Evolutionary conservation across 257 asterid genomes (phyloP), one percentile per base, ranked within the genome.

Genomic region (Linderniella brevidens): DNA sequence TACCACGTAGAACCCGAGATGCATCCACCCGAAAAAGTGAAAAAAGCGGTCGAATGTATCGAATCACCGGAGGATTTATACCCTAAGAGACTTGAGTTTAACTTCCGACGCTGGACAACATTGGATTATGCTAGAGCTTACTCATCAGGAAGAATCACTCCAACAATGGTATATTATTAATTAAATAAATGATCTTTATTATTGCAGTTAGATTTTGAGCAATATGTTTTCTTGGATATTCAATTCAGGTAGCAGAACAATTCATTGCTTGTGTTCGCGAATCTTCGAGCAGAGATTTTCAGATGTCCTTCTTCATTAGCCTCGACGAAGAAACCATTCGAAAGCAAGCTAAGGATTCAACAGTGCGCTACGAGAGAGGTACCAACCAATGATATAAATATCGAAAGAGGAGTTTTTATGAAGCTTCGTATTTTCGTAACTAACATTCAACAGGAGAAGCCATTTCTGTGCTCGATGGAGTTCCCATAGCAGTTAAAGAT

Each of bases 391-490:
- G 17, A 1, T 2, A 25, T 2, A 2, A 25, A 25, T 6, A n/a
- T n/a, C n/a, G n/a, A n/a, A n/a, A n/a, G 32, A 25, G 4, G 4
- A 2, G 6, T 25, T 25, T 25, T 3, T 39, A 10, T 13, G 13
- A 37, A 11, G 4, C 3, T 5, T 5, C 6, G 1, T 45, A n/a
- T 6, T 45, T 3, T 45, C 29, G 17, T 45, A 8, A 25, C 49
- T 11, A 15, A 0, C 5, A 10, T n/a, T n/a, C n/a, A n/a, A 4
- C 68, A 86, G 97, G 93, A 32, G 74, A 80, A 56, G 64, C 77
- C 10, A 50, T 87, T 64, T 82, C 88, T 8, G 79, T 76, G n/a
- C 59, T 87, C 13, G 97, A 87, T 75, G 97, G 97, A 57, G 80
- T 87, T 20, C 92, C 78, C 19, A 43, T 87, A 13, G 95, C 92